phyloP scores from a whole-genome alignment of 1,139 yeast species.

The Meyerozyma elateridarum region DNA sequence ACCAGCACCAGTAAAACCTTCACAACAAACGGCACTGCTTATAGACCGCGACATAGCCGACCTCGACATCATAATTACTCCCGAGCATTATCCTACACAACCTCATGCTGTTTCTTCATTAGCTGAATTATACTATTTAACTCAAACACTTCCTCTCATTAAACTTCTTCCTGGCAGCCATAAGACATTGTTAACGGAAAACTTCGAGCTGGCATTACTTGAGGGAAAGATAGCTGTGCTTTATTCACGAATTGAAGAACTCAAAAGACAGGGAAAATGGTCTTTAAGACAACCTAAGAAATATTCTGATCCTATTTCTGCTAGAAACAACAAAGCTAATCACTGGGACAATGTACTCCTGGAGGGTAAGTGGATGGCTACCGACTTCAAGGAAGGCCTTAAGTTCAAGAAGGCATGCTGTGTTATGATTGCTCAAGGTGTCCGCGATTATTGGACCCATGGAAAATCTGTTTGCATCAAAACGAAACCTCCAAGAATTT shows the following conservation, averaged over 20 bases:
- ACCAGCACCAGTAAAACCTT: too few species aligned
- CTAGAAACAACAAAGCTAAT: conserved; percentile 30
- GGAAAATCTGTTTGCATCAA: conserved; percentile 69
- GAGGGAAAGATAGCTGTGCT: conserved; percentile 94
- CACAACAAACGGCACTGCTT: conserved; percentile 22
- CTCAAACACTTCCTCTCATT: conserved; percentile 82
- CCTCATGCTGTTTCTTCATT: conserved; percentile 55
- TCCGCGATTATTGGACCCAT: conserved; percentile 70
- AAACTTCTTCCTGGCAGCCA: conserved; percentile 81
- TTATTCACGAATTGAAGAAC: conserved; percentile 86
- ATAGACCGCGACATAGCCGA: conserved; percentile 26
- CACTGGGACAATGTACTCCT: conserved; percentile 75
- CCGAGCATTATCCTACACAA: conserved; percentile 41
- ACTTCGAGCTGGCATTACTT: conserved; percentile 78
- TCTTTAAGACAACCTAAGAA: conserved; percentile 80
- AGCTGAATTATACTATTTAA: conserved; percentile 80
- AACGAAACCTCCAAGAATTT: conserved; percentile 28
- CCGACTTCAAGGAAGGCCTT: conserved; percentile 68
- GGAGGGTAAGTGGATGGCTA: conserved; percentile 83
- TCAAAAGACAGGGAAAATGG: conserved; percentile 87
- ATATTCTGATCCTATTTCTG: conserved; percentile 62
- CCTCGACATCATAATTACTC: conserved; percentile 36
- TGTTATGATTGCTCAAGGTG: conserved; percentile 62
- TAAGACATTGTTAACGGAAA: conserved; percentile 78
- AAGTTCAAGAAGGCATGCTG: conserved; percentile 70